Percentiles rank a stretch among this genome's conserved stretches.
Evolutionary conservation across 1,284 basidiomycete genomes (phyloP).

Genomic region (Thecaphora frezii): DNA sequence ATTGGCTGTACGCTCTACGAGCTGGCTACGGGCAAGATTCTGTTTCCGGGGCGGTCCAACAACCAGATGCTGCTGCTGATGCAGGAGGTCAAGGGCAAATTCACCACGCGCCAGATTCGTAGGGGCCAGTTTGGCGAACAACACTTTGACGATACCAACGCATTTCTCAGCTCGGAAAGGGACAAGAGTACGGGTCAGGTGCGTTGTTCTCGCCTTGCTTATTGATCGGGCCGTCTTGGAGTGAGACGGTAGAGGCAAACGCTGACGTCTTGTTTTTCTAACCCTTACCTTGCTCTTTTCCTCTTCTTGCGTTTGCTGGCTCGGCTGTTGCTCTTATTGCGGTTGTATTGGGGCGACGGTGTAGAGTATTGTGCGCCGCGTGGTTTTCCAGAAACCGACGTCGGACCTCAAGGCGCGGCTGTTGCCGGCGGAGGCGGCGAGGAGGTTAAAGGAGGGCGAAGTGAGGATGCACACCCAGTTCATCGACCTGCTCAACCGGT

Average conservation of each 20-base stretch:
- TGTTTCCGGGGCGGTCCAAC: constrained; percentile 93
- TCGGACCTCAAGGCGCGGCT: constrained; percentile 79
- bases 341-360: too few species aligned
- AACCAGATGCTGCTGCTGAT: constrained; percentile 86
- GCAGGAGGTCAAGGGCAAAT: constrained; percentile 86
- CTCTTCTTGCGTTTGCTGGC: too few species aligned
- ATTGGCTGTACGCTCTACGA: constrained; percentile 97
- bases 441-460: constrained; percentile 84
- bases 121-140: constrained; percentile 85
- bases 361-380: constrained; percentile 77
- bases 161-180: constrained; percentile 45
- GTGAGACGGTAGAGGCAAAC: neutral
- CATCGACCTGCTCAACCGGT: constrained; percentile 88
- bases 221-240: neutral
- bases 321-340: too few species aligned
- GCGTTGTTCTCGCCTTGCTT: constrained; percentile 1
- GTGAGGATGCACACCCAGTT: constrained; percentile 78
- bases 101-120: constrained; percentile 91
- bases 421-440: constrained; percentile 72
- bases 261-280: neutral
- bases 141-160: constrained; percentile 84
- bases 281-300: too few species aligned
- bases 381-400: constrained; percentile 80
- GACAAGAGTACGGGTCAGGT: constrained; percentile 47
- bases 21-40: constrained; percentile 95